Percentiles rank a stretch among this genome's conserved stretches.
Conservation (phyloP, 805 yeast genomes). For the Candida nemodendra region DNA sequence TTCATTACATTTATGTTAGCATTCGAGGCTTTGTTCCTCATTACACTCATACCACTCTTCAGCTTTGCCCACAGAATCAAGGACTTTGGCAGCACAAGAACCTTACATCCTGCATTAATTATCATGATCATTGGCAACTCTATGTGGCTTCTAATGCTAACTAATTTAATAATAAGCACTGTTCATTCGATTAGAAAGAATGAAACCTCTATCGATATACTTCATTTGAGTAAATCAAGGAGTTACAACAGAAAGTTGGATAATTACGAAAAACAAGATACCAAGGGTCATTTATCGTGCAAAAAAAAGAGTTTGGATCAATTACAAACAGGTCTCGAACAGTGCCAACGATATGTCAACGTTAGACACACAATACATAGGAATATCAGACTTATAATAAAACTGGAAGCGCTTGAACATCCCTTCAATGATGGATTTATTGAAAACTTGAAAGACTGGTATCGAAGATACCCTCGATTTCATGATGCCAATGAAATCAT, state of each 20-base stretch:
- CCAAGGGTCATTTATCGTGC: slow-evolving; percentile 19
- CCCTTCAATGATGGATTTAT: slow-evolving; percentile 40
- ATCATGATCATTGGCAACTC: slow-evolving; percentile 42
- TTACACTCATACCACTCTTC: slow-evolving; percentile 38
- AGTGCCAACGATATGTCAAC: slow-evolving; percentile 41
- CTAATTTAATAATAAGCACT: slow-evolving; percentile 39
- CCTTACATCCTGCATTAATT: slow-evolving; percentile 25
- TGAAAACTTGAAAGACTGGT: slow-evolving; percentile 36
- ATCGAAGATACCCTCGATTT: slow-evolving; percentile 7
- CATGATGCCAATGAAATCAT: slow-evolving; percentile 17
- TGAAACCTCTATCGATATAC: slow-evolving; percentile 54
- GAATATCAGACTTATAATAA: slow-evolving; percentile 38
- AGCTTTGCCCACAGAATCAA: slow-evolving; percentile 31
- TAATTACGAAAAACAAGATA: slow-evolving; percentile 4
- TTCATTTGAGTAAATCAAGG: slow-evolving; percentile 13
- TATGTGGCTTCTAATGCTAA: slow-evolving; percentile 45
- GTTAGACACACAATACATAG: slow-evolving; percentile 34
- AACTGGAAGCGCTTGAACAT: slow-evolving; percentile 29
- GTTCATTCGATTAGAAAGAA: slow-evolving; percentile 44
- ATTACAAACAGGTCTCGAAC: slow-evolving; percentile 18
- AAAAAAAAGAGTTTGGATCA: slow-evolving; percentile 15
- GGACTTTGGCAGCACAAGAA: slow-evolving; percentile 20
- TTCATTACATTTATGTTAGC: slow-evolving; percentile 54
- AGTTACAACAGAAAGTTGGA: slow-evolving; percentile 26
- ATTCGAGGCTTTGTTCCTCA: slow-evolving; percentile 37